Evolutionary conservation across 306 rosid species (phyloP).

Genomic region (Vachellia pachyceras): DNA sequence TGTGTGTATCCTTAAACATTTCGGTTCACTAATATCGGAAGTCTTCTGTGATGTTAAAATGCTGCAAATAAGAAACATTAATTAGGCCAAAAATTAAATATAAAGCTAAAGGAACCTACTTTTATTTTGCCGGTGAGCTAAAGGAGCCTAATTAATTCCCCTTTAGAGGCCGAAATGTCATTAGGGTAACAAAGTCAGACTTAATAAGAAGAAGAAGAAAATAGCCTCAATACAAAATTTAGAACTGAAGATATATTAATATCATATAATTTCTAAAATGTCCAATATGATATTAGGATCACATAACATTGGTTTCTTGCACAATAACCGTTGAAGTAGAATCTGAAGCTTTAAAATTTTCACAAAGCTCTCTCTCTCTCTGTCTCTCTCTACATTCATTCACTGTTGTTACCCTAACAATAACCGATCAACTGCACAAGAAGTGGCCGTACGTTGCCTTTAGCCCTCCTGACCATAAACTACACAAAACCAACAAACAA

Average conservation of each 20-base stretch:
- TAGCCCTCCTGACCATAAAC: background rate
- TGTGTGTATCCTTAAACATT: background rate
- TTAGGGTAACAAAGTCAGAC: background rate
- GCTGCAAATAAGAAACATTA: background rate
- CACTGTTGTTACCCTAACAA: background rate
- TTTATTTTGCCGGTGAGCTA: background rate
- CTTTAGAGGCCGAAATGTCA: background rate
- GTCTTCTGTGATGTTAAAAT: background rate
- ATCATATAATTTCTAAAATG: slow-evolving; percentile 13
- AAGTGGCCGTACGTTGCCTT: background rate
- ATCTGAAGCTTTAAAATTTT: background rate
- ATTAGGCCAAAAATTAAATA: too few species aligned
- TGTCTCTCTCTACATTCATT: slow-evolving; percentile 19
- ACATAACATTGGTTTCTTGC: background rate
- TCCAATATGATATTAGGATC: background rate
- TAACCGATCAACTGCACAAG: background rate
- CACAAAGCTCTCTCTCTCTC: slow-evolving; percentile 30
- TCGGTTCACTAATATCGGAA: background rate
- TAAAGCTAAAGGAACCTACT: too few species aligned
- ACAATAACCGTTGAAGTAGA: background rate
- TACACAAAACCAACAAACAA: background rate
- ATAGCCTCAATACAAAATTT: background rate
- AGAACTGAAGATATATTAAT: background rate
- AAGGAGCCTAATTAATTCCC: background rate
- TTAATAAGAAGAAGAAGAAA: background rate